Evolutionary conservation across 2,329 filamentous ascomycete species (phyloP), one percentile per base, ranked within the genome.

Genomic region (Pestalotiopsis sp.): DNA sequence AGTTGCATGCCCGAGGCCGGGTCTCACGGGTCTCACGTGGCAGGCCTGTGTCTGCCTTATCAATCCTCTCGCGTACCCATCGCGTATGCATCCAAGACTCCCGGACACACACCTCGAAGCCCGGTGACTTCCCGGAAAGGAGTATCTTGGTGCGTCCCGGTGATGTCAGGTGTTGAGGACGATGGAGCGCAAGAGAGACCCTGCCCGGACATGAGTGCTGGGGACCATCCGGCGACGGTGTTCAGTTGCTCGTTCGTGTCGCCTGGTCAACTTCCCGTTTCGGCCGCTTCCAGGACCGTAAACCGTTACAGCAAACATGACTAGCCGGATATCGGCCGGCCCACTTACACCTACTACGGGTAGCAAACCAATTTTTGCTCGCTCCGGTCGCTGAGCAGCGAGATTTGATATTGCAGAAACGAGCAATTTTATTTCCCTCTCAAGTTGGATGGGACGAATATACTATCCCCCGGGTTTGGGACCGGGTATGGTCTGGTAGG

Each of bases 151-250:
- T 64, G 44, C 39, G 39, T 14, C 48, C 61, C 38, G 63, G 63
- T 38, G 22, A 65, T 65, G 63, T 65, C 63, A 65, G 63, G 26
- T 24, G 26, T 63, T 24, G 60, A 56, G 30, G 30, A 35, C 14
- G 39, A 35, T 35, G 62, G 62, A 9, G 20, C 44, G 3, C 17
- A n/a, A 52, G 44, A 56, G 35, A 48, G 35, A 48, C 20, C 24
- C 22, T 30, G 39, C 48, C 30, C 64, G 64, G 64, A 66, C 40
- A 59, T 66, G 64, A 22, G 3, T 6, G 7, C 60, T 66, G 65
- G 65, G 65, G 65, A 35, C 30, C 13, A 66, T 66, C 65, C 65
- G 65, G 64, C 64, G 44, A 66, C 64, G 52, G 64, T 58, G 64
- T 65, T 52, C 63, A 40, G 35, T 63, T 44, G 56, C 14, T 30